Conservation (phyloP, 805 yeast species). For the Tetrapisispora taiwanensis region DNA sequence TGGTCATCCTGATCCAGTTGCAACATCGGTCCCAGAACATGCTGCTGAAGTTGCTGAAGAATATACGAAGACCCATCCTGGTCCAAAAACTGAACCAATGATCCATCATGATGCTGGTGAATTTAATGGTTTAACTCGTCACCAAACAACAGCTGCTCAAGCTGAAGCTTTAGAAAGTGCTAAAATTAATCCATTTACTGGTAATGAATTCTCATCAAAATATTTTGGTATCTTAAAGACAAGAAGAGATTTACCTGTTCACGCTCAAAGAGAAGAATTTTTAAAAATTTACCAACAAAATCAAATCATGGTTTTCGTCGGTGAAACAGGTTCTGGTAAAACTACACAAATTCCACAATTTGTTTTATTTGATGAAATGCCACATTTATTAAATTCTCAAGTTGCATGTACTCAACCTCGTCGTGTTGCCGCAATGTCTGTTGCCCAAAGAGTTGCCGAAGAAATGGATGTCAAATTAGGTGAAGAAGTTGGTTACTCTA, state of each 20-base stretch:
- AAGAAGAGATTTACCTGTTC: constrained; percentile 87
- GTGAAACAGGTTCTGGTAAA: constrained; percentile 96
- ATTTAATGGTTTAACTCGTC: constrained; percentile 45
- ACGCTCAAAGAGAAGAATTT: constrained; percentile 85
- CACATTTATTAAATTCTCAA: constrained; percentile 44
- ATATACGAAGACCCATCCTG: constrained; percentile 40
- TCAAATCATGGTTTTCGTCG: constrained; percentile 76
- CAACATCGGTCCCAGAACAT: constrained; percentile 47
- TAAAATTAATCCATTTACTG: constrained; percentile 69
- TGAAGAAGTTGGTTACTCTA: constrained; percentile 70
- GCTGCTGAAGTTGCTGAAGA: constrained; percentile 63
- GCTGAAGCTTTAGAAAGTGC: constrained; percentile 53
- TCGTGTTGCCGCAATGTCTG: constrained; percentile 74
- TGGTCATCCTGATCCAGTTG: constrained; percentile 29
- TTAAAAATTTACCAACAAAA: constrained; percentile 73
- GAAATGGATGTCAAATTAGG: constrained; percentile 67
- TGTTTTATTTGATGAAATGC: constrained; percentile 57
- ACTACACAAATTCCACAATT: constrained; percentile 91
- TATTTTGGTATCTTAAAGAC: constrained; percentile 69
- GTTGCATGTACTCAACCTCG: constrained; percentile 75
- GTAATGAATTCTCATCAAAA: constrained; percentile 45
- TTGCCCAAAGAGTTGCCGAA: constrained; percentile 73
- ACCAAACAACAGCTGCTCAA: constrained; percentile 54
- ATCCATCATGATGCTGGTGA: constrained; percentile 59
- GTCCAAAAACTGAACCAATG: constrained; percentile 30